A percentile compares a stretch with the other conserved stretches of the same genome.
These are phyloP conservation scores for Populus hybrid DNA, from an alignment of 441 rosid species.

Conservation along the genomic window DNA sequence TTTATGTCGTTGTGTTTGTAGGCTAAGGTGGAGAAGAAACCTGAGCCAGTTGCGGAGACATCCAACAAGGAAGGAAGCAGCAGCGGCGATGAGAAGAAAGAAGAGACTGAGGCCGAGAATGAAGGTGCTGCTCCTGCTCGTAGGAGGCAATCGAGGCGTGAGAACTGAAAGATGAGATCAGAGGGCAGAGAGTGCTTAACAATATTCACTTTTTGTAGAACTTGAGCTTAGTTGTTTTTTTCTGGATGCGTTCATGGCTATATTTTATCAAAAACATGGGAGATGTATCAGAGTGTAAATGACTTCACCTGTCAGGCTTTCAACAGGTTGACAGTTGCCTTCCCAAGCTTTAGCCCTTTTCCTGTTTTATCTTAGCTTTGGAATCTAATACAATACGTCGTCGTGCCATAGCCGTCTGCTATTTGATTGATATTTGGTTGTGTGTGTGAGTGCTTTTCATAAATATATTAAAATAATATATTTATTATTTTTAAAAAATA, in stretches of 20 bases:
- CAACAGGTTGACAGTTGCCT: neutral
- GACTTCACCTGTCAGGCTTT: constrained; percentile 22
- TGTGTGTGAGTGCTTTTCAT: too few relatives aligned
- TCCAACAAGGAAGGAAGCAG: constrained; percentile 41
- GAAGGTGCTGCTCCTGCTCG: constrained; percentile 44
- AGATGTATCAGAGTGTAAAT: constrained; percentile 35
- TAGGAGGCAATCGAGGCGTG: constrained; percentile 65
- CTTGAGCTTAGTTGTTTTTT: constrained; percentile 23
- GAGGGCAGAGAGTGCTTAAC: neutral
- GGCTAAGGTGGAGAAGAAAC: constrained; percentile 41
- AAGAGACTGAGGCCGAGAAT: constrained; percentile 35
- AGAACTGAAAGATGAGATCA: constrained; percentile 25
- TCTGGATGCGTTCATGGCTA: constrained; percentile 24
- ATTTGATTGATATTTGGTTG: neutral
- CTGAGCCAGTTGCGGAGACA: constrained; percentile 44
- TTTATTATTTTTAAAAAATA: too few relatives aligned
- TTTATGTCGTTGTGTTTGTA: constrained; percentile 11
- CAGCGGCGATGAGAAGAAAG: constrained; percentile 30
- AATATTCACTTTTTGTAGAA: constrained; percentile 34
- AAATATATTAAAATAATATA: too few relatives aligned
- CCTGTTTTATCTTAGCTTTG: neutral
- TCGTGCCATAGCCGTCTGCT: neutral
- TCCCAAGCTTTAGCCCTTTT: neutral
- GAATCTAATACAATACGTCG: neutral
- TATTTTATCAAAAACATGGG: neutral